Base-by-base conservation (phyloP, 768 basidiomycete genomes). In the Boletus subparvulus region DNA sequence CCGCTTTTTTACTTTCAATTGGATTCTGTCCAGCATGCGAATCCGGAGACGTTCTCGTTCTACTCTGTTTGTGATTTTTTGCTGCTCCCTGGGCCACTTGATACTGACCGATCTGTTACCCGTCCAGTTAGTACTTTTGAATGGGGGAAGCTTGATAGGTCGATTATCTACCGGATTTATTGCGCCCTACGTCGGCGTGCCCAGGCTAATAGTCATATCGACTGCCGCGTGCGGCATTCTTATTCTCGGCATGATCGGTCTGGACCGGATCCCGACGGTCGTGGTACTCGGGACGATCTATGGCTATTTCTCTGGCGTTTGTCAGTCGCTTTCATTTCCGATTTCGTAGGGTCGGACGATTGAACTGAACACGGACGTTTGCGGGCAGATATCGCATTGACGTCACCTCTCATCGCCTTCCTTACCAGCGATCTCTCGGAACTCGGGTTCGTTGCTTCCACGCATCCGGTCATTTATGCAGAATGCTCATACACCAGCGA, bases 1-100 rank as follows among this genome's bases (percentile, higher is more conserved):
- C 82, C 83, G 0, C 71, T 82, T 17, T 85, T 83, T 67, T 86
- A 81, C 63, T 61, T 85, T 8, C 85, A 86, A 59, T 66, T 85
- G 13, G 77, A 81, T 54, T 75, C 83, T 1, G 71, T 80, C 30
- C 68, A 74, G 47, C 81, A 81, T 52, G 77, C 78, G 1, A 73
- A 82, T 39, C 65, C 71, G 16, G 65, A 74, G 10, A 70, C 66
- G n/a, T 70, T 86, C 6, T 80, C 84, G 1, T 85, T 86, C 56
- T 84, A 85, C 56, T 78, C 77, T 32, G 84, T 85, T 54, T 10
- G 68, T 50, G 26, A 54, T 26, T 10, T 35, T 5, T 19, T 42
- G 44, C 28, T 32, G 39, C 24, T 37, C 10, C 32, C 6, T 35
- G 16, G 19, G 10, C 33, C 19, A 28, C 12, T 17, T 21, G 39